Evolutionary conservation across 2,329 filamentous ascomycete species (phyloP), one percentile per base, ranked within the genome.

Genomic region (Emmonsiellopsis sp.): DNA sequence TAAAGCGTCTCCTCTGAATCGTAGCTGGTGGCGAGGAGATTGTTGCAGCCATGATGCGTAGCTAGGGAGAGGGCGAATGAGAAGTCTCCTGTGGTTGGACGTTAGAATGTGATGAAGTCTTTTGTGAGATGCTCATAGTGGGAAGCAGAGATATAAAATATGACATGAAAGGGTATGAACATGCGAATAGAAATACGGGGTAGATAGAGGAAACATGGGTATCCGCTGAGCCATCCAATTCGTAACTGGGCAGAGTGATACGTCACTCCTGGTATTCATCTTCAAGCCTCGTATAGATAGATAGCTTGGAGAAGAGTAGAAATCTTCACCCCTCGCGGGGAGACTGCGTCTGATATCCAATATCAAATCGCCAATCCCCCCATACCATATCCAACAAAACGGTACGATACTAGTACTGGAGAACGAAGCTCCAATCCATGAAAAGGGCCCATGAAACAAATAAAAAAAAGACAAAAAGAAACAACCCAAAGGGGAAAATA

Each of bases 1-100:
- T 75, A 69, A 1, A 96, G 76, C 50, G 60, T 62, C 30, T 72
- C 66, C 51, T 67, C 62, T 10, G 67, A 70, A 57, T 77, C 74
- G 56, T 73, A 76, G 58, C 70, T 72, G 35, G 74, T 76, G 7
- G 74, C 72, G 31, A 70, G 61, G 7, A 76, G 55, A 11, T 57
- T 46, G 48, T 61, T 66, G 58, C 71, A 74, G 53, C 64, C 65
- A 60, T 76, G 68, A 55, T 73, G 65, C 30, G 59, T 65, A 48
- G 68, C 67, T 30, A 77, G 61, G 5, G 74, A 75, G 49, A 67
- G 65, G 11, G 73, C 69, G 60, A 76, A 77, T 15, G 74, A 76
- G 57, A 77, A 76, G 51, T 77, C 73, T 15, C 73, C 72, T 74
- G 43, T 32, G 2, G 31, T 7, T 41, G 26, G 7, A 46, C 62